Base-by-base conservation (phyloP, 805 yeast species). In the Candida parachauliodes region DNA sequence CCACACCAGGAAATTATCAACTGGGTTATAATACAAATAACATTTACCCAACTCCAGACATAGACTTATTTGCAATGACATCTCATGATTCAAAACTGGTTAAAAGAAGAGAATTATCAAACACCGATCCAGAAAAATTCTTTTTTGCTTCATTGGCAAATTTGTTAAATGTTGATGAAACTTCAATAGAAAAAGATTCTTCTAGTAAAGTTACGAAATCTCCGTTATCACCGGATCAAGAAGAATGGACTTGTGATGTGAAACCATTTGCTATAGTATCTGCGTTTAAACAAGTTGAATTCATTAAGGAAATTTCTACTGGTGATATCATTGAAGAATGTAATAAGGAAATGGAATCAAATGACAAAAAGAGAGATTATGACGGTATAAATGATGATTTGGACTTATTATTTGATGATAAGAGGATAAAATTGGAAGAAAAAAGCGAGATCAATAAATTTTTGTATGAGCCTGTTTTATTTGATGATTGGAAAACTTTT, bases 91-190 rank as follows among this genome's bases (percentile, higher is more conserved):
- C 62, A 10, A 69, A 68, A 42, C 56, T 73, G 43, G 61, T 60
- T 32, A 67, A 59, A 42, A 56, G 81, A 38, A 60, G 76, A 30
- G 76, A 70, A 35, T 59, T 76, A 29, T 69, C 72, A 1, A 53
- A 53, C 35, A 42, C 54, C 16, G 75, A 76, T 48, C 75, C 80
- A 0, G 66, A 69, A 31, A 57, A 59, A 36, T 77, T 72, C 50
- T 71, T 76, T 46, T 60, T 68, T 32, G 72, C 78, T 0, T 70
- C 79, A 2, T 57, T 77, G 38, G 68, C 77, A 7, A 76, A 76
- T 50, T 56, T 72, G 25, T 57, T 76, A 42, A 75, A 70, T 28
- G 48, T 76, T 18, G 68, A 67, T 7, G 74, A 65, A 18, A 17
- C 23, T n/a, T 8, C 26, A 16, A 11, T 37, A 12, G 37, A 32